A percentile compares a stretch with the other conserved stretches of the same genome.
Evolutionary conservation across 352 stramenopile species (phyloP).

Genomic region (Phytophthora sansomeana): DNA sequence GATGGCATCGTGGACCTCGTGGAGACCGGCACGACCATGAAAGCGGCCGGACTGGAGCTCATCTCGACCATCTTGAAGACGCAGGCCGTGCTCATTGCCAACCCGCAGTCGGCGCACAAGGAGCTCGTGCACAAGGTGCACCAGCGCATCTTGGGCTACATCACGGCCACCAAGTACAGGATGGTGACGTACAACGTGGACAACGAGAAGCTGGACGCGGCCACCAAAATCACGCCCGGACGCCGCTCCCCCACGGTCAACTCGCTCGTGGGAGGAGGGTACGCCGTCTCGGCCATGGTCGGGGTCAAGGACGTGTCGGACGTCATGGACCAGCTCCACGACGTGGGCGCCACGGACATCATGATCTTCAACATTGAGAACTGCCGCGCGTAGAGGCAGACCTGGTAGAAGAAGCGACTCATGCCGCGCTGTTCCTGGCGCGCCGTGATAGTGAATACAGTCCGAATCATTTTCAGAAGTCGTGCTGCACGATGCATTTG

Average conservation of each 20-base stretch:
- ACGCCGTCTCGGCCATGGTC: constrained; percentile 94
- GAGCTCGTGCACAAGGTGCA: constrained; percentile 86
- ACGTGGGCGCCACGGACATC: constrained; percentile 97
- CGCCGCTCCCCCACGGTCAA: constrained; percentile 96
- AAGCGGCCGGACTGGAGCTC: constrained; percentile 95
- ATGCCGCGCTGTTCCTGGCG: constrained; percentile 6
- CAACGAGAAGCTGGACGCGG: constrained; percentile 87
- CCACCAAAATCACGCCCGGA: constrained; percentile 93
- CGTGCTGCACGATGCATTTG: not conserved
- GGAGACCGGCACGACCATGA: constrained; percentile 99
- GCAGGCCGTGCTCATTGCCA: constrained; percentile 94
- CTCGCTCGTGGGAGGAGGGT: constrained; percentile 85
- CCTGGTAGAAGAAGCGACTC: constrained; percentile 17
- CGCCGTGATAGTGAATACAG: constrained; percentile 29
- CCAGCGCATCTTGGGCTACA: constrained; percentile 96
- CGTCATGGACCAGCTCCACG: constrained; percentile 97
- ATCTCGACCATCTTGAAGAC: constrained; percentile 94
- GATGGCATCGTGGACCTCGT: constrained; percentile 99
- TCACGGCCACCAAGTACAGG: constrained; percentile 97
- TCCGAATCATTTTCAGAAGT: constrained; percentile 1
- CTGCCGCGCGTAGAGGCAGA: constrained; percentile 78
- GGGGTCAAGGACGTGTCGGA: constrained; percentile 89
- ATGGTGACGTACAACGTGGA: constrained; percentile 99
- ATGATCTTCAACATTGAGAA: constrained; percentile 97
- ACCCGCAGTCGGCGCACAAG: constrained; percentile 77